These are phyloP conservation scores for Solanum appendiculatum DNA, from an alignment of 257 asterid genomes.

Conservation along the genomic window DNA sequence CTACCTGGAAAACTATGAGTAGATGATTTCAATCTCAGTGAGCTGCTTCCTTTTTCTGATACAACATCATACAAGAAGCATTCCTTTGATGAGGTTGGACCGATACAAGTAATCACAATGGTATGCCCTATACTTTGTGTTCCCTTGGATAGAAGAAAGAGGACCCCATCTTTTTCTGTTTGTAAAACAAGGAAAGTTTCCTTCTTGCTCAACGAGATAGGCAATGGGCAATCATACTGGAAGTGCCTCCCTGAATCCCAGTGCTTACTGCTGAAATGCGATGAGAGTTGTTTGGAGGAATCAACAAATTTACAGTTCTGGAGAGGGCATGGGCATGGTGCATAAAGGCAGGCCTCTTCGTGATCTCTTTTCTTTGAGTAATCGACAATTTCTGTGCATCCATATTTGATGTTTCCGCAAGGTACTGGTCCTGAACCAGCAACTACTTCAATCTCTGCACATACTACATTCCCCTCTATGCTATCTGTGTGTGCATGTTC, in stretches of 20 bases:
- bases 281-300: conserved; percentile 51
- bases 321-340: conserved; percentile 87
- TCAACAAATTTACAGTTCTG: conserved; percentile 54
- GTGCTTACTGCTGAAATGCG: conserved; percentile 70
- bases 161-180: conserved; percentile 72
- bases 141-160: conserved; percentile 68
- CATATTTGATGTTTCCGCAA: conserved; percentile 68
- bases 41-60: conserved; percentile 80
- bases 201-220: conserved; percentile 54
- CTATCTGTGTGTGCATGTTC: conserved; percentile 35
- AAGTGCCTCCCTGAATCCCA: conserved; percentile 85
- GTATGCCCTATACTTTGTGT: conserved; percentile 64
- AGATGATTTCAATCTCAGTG: conserved; percentile 70
- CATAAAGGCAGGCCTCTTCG: conserved; percentile 47
- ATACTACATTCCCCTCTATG: conserved; percentile 34
- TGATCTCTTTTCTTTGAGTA: conserved; percentile 49
- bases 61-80: conserved; percentile 58
- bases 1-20: conserved; percentile 66
- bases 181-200: conserved; percentile 71
- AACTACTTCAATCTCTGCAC: conserved; percentile 41
- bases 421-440: conserved; percentile 53
- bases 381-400: conserved; percentile 53
- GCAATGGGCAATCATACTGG: conserved; percentile 64
- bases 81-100: conserved; percentile 56
- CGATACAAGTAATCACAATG: conserved; percentile 67